These are phyloP conservation scores for Aphanomyces astaci DNA, from an alignment of 352 stramenopile species.

Conservation along the genomic window DNA sequence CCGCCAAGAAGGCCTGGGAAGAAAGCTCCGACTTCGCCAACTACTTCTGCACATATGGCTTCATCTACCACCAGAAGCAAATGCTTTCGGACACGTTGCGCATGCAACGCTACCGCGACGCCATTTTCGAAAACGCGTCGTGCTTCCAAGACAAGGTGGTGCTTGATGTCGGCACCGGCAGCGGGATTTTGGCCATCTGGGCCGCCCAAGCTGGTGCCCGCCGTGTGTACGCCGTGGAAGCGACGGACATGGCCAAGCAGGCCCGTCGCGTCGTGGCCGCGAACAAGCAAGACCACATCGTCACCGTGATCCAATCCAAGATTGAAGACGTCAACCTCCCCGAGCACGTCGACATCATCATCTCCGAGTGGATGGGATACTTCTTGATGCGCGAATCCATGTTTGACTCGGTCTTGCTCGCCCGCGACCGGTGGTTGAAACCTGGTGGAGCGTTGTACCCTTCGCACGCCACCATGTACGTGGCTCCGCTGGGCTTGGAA, in stretches of 20 bases:
- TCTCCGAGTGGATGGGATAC: slow-evolving; percentile 99
- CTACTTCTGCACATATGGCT: slow-evolving; percentile 87
- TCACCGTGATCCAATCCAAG: slow-evolving; percentile 98
- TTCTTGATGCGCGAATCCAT: slow-evolving; percentile 99
- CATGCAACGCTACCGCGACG: slow-evolving; percentile 97
- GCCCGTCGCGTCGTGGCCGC: slow-evolving; percentile 92
- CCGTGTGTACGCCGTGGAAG: slow-evolving; percentile 97
- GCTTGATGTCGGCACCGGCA: slow-evolving; percentile 98
- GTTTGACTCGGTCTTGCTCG: slow-evolving; percentile 97
- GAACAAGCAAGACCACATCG: slow-evolving; percentile 94
- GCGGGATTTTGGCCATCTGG: slow-evolving; percentile 98
- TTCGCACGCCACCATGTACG: slow-evolving; percentile 96
- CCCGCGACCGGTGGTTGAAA: slow-evolving; percentile 96
- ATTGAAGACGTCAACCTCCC: slow-evolving; percentile 97
- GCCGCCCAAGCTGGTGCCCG: slow-evolving; percentile 96
- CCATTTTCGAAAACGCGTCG: slow-evolving; percentile 96
- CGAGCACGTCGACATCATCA: slow-evolving; percentile 99
- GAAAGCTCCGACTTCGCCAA: slow-evolving; percentile 82
- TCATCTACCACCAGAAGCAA: slow-evolving; percentile 93
- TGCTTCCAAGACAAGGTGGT: slow-evolving; percentile 99
- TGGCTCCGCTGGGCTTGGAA: slow-evolving; percentile 95
- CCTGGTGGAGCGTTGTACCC: slow-evolving; percentile 97
- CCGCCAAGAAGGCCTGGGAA: slow-evolving; percentile 80
- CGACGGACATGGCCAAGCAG: slow-evolving; percentile 97
- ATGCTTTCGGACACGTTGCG: slow-evolving; percentile 99